phyloP scores from a whole-genome alignment of 106 monocot species.

The Posidonia australis region DNA sequence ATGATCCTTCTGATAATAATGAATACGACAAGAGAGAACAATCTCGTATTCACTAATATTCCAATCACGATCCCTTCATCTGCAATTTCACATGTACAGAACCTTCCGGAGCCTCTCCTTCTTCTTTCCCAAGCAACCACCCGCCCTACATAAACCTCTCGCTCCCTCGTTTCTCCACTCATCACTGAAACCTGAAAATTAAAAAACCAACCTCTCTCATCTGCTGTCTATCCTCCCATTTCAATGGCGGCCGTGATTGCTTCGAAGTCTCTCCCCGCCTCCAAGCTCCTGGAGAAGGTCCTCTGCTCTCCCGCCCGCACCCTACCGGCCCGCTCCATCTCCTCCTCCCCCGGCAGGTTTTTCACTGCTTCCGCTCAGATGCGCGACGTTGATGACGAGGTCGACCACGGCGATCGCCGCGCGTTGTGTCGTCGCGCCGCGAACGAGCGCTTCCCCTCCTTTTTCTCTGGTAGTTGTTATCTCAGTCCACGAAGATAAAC shows the following conservation, averaged over 20 bases:
- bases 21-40: no score
- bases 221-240: neutral
- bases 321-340: no score
- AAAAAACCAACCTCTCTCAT: neutral
- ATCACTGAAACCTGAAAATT: neutral
- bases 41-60: no score
- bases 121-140: neutral
- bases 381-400: conserved; percentile 10
- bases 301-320: neutral
- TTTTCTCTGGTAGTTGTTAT: conserved; percentile 32
- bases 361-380: conserved; percentile 21
- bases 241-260: neutral
- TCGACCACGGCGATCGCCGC: conserved; percentile 12
- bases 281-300: neutral
- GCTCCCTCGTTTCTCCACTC: no score
- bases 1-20: no score
- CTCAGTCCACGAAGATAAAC: neutral
- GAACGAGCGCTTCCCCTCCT: conserved; percentile 2
- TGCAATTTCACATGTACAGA: no score
- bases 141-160: neutral
- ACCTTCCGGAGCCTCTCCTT: neutral
- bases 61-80: no score
- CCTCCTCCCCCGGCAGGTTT: conserved; percentile 5
- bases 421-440: conserved; percentile 9
- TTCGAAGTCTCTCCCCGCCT: neutral